phyloP scores from a whole-genome alignment of 768 basidiomycete species.

The Termitomyces sp. region DNA sequence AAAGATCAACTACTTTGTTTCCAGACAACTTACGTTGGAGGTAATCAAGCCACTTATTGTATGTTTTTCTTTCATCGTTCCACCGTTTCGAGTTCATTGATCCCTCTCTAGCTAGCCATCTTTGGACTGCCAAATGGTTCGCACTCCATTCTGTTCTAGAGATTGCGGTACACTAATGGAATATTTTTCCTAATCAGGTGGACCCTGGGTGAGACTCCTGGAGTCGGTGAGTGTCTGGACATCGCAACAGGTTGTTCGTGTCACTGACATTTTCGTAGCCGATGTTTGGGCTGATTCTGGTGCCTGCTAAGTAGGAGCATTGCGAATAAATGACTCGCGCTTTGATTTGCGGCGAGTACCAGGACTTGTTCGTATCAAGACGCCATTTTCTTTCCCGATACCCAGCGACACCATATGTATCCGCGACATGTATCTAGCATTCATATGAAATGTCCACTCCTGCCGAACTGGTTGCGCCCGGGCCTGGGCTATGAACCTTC shows the following conservation, averaged over 20 bases:
- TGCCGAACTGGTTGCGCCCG: too few species aligned
- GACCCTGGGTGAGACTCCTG: conserved; percentile 54
- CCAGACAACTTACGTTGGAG: conserved; percentile 41
- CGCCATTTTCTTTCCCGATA: too few species aligned
- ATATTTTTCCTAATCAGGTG: conserved; percentile 24
- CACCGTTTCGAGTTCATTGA: neutral
- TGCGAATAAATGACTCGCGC: too few species aligned
- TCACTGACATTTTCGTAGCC: conserved; percentile 23
- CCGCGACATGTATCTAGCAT: too few species aligned
- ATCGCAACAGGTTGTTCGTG: neutral
- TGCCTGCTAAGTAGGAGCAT: conserved; percentile 31
- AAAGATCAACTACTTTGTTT: neutral
- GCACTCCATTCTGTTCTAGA: neutral
- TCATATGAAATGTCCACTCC: too few species aligned
- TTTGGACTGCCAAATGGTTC: conserved; percentile 56
- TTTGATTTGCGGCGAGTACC: too few species aligned
- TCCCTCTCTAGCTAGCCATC: conserved; percentile 32
- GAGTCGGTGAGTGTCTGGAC: conserved; percentile 34
- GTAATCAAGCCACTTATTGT: conserved; percentile 41
- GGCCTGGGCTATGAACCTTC: too few species aligned
- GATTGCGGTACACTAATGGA: neutral
- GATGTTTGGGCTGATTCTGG: conserved; percentile 51
- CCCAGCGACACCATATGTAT: too few species aligned
- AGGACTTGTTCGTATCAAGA: too few species aligned
- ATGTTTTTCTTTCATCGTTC: conserved; percentile 8